Percentiles rank a stretch among this genome's conserved stretches.
Evolutionary conservation across 2,329 filamentous ascomycete genomes (phyloP).

Genomic region (Cadophora malorum): DNA sequence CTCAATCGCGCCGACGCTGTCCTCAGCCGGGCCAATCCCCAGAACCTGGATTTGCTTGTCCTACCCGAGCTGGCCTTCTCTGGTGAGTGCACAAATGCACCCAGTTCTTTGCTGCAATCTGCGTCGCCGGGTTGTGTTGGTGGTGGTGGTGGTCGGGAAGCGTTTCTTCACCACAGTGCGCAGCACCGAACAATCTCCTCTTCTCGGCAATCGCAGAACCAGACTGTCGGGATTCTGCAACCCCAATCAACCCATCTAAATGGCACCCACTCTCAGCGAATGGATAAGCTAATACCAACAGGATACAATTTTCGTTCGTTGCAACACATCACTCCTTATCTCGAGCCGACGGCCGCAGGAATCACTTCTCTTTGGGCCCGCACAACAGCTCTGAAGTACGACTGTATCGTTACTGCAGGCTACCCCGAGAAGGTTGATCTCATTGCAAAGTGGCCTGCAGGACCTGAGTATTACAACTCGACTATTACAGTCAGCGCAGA

Average conservation of each 20-base stretch:
- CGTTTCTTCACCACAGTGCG: too few relatives aligned
- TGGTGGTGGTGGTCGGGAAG: too few relatives aligned
- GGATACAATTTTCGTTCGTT: constrained; percentile 79
- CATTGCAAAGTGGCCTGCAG: constrained; percentile 54
- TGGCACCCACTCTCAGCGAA: too few relatives aligned
- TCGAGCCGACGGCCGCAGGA: constrained; percentile 71
- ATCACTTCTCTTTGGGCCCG: constrained; percentile 75
- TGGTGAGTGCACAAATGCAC: constrained; percentile 56
- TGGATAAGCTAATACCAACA: constrained; percentile 46
- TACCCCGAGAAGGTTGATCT: constrained; percentile 75
- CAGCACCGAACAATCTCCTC: too few relatives aligned
- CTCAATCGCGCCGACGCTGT: constrained; percentile 71
- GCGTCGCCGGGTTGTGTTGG: too few relatives aligned
- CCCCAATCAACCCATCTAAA: too few relatives aligned
- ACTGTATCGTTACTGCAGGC: constrained; percentile 72
- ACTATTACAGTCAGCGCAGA: constrained; percentile 61
- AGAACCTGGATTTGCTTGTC: constrained; percentile 72
- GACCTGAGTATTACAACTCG: constrained; percentile 61
- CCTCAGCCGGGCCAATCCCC: constrained; percentile 57
- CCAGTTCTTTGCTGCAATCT: too few relatives aligned
- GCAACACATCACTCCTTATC: constrained; percentile 68
- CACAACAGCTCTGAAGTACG: constrained; percentile 67
- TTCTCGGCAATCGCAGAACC: too few relatives aligned
- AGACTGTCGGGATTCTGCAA: too few relatives aligned
- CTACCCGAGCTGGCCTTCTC: constrained; percentile 79